These are phyloP conservation scores for Neckera pumila DNA, from an alignment of 225 moss, liverwort and hornwort genomes.

Conservation along the genomic window DNA sequence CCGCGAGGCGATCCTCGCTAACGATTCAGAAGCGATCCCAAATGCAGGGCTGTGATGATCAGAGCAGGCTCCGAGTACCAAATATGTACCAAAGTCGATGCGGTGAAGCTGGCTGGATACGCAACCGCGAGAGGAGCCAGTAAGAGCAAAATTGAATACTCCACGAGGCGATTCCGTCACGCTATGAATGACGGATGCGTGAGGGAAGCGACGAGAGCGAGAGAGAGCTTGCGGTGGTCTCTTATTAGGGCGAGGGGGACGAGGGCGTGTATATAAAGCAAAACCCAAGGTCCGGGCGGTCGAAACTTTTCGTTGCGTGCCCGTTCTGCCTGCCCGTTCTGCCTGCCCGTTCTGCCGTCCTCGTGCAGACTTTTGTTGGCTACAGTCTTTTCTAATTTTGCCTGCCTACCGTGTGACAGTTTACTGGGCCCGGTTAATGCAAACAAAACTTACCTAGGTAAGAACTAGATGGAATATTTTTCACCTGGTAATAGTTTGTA, in stretches of 20 bases:
- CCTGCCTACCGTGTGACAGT: not conserved
- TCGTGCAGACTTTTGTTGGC: not conserved
- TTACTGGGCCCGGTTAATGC: no score
- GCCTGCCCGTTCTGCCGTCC: not conserved
- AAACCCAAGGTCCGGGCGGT: not conserved
- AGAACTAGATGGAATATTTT: not conserved
- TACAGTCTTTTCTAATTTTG: not conserved
- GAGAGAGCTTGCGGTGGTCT: not conserved
- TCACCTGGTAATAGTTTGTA: not conserved
- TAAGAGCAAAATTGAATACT: not conserved
- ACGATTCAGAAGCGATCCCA: not conserved
- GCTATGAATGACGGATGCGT: not conserved
- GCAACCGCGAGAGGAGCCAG: not conserved
- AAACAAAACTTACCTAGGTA: not conserved
- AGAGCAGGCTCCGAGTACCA: not conserved
- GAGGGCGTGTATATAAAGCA: not conserved
- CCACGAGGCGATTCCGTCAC: not conserved
- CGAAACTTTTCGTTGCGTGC: conserved; percentile 3
- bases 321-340: not conserved
- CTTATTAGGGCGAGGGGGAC: not conserved
- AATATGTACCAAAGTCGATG: not conserved
- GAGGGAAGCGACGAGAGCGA: not conserved
- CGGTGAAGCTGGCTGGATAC: not conserved
- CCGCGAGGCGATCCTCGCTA: not conserved
- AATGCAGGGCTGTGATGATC: not conserved